phyloP scores from a whole-genome alignment of 805 yeast genomes.

The Yamadazyma philogaea region DNA sequence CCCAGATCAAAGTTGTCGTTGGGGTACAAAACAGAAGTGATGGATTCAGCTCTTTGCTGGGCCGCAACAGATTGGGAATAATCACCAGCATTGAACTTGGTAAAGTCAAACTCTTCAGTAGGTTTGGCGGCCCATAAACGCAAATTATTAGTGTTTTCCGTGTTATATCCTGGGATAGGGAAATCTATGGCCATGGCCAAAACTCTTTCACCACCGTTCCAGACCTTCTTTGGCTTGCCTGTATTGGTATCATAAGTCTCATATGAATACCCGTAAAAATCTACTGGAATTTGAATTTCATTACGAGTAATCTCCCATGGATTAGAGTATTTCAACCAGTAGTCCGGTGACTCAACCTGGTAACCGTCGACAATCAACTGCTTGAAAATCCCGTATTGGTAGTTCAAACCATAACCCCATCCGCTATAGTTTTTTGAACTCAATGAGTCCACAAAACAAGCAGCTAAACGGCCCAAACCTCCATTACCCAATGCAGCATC shows the following conservation, averaged over 20 bases:
- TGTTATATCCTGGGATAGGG: constrained; percentile 89
- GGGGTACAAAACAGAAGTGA: constrained; percentile 90
- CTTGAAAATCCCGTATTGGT: constrained; percentile 89
- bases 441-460: constrained; percentile 88
- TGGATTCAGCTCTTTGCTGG: constrained; percentile 87
- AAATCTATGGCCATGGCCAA: constrained; percentile 87
- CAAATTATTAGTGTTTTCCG: constrained; percentile 80
- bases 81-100: constrained; percentile 88
- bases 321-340: constrained; percentile 84
- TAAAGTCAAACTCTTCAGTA: constrained; percentile 85
- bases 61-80: constrained; percentile 77
- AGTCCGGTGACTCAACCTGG: constrained; percentile 92
- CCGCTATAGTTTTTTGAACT: constrained; percentile 85
- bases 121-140: constrained; percentile 90
- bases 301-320: constrained; percentile 92
- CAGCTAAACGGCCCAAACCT: constrained; percentile 91
- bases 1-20: constrained; percentile 91
- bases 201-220: constrained; percentile 89
- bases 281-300: constrained; percentile 86
- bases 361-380: constrained; percentile 88
- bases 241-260: constrained; percentile 52
- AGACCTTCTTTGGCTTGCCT: constrained; percentile 56
- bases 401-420: constrained; percentile 95
- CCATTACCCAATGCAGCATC: constrained; percentile 96
- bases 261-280: constrained; percentile 79